These are phyloP conservation scores for Thermothelomyces thermophilus DNA, from an alignment of 2,329 filamentous ascomycete genomes.

Conservation along the genomic window DNA sequence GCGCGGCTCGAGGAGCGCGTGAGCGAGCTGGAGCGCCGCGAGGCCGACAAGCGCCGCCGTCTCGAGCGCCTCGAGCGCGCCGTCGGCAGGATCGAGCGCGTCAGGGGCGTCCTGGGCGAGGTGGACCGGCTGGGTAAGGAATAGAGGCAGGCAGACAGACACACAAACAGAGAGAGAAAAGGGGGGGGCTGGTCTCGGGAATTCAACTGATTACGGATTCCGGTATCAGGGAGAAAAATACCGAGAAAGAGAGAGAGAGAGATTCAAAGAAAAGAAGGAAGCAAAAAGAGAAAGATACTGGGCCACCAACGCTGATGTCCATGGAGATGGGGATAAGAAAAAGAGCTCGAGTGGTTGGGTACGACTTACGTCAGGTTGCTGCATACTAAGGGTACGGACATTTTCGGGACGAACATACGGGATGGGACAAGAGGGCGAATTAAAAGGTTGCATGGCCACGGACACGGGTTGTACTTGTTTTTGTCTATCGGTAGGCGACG, in stretches of 20 bases:
- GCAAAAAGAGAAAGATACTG: no score
- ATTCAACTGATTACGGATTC: no score
- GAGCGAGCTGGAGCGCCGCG: constrained; percentile 60
- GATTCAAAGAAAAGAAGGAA: not conserved
- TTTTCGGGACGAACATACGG: not conserved
- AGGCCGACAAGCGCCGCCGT: constrained; percentile 61
- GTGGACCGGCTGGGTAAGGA: no score
- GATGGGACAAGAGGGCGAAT: not conserved
- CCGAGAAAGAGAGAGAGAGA: no score
- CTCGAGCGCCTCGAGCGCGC: constrained; percentile 66
- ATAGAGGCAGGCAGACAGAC: no score
- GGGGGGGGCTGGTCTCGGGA: no score
- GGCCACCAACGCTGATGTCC: not conserved
- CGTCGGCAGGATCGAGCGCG: constrained; percentile 63
- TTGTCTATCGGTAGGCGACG: not conserved
- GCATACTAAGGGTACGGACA: not conserved
- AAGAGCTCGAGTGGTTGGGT: not conserved
- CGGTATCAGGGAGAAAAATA: no score
- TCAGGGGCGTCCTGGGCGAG: constrained; percentile 44
- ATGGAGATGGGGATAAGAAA: not conserved
- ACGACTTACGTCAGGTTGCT: not conserved
- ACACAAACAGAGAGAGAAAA: not conserved
- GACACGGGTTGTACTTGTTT: not conserved
- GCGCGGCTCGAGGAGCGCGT: constrained; percentile 67
- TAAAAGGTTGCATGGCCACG: not conserved